These are phyloP conservation scores for Podospora tetraspora DNA, from an alignment of 495 filamentous ascomycete genomes.

Conservation along the genomic window DNA sequence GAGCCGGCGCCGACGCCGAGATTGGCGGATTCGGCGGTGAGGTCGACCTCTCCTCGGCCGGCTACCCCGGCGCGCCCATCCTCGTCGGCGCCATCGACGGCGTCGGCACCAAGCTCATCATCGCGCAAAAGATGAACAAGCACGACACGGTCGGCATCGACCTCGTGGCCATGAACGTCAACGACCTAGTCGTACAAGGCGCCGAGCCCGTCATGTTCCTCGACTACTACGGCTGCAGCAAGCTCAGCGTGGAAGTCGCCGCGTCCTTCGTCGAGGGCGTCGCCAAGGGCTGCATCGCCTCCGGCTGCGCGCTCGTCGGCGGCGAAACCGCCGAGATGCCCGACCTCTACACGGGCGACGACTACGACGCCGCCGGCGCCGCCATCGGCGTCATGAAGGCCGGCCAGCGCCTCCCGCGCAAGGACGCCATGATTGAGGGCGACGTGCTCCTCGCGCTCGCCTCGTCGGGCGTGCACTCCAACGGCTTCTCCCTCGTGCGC, in stretches of 20 bases:
- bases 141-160: conserved; percentile 94
- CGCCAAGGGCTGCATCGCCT: conserved; percentile 72
- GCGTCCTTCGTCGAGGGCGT: conserved; percentile 82
- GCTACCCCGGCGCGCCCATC: conserved; percentile 67
- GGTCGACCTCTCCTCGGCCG: conserved; percentile 72
- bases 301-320: conserved; percentile 83
- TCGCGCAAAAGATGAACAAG: conserved; percentile 80
- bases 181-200: conserved; percentile 92
- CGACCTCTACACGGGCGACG: conserved; percentile 73
- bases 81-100: conserved; percentile 91
- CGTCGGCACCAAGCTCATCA: conserved; percentile 93
- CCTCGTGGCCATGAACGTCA: conserved; percentile 97
- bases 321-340: conserved; percentile 99
- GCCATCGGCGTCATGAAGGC: conserved; percentile 75
- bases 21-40: conserved; percentile 95
- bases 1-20: conserved; percentile 78
- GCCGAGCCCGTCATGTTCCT: conserved; percentile 92
- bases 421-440: conserved; percentile 65
- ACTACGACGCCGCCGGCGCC: conserved; percentile 86
- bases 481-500: conserved; percentile 91
- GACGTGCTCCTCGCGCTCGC: conserved; percentile 80
- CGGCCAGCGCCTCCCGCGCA: conserved; percentile 68
- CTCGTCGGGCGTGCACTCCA: conserved; percentile 83
- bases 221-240: conserved; percentile 90
- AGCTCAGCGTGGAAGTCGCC: conserved; percentile 70